These are phyloP conservation scores for Clonostachys rosea DNA, from an alignment of 2,329 filamentous ascomycete genomes.

Conservation along the genomic window DNA sequence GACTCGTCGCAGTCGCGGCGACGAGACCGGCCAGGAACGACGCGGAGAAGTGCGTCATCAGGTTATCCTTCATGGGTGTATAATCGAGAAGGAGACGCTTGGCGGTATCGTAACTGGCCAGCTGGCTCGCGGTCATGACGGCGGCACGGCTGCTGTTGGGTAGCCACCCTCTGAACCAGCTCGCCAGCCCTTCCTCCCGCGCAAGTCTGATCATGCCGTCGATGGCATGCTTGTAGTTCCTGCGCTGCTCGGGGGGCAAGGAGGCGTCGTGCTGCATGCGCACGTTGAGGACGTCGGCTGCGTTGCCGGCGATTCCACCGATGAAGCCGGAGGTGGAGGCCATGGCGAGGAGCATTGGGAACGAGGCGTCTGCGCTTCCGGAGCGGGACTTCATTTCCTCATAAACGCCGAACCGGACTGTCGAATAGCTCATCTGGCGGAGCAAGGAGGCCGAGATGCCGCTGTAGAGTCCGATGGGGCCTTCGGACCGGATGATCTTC, in stretches of 20 bases:
- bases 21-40: slow-evolving; percentile 77
- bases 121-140: slow-evolving; percentile 83
- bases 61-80: slow-evolving; percentile 63
- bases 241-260: slow-evolving; percentile 65
- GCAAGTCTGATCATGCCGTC: slow-evolving; percentile 85
- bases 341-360: slow-evolving; percentile 76
- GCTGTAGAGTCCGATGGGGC: slow-evolving; percentile 77
- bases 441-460: slow-evolving; percentile 90
- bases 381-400: slow-evolving; percentile 80
- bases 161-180: slow-evolving; percentile 80
- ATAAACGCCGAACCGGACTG: slow-evolving; percentile 93
- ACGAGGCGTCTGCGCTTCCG: slow-evolving; percentile 50
- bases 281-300: slow-evolving; percentile 93
- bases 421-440: slow-evolving; percentile 93
- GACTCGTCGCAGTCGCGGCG: slow-evolving; percentile 79
- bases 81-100: slow-evolving; percentile 65
- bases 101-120: slow-evolving; percentile 81
- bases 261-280: slow-evolving; percentile 94
- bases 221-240: slow-evolving; percentile 86
- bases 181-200: slow-evolving; percentile 72
- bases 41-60: slow-evolving; percentile 75
- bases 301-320: slow-evolving; percentile 87
- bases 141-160: slow-evolving; percentile 77
- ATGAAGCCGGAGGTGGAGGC: slow-evolving; percentile 80
- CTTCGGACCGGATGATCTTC: slow-evolving; percentile 74